Conservation (phyloP, 768 basidiomycete genomes). For the Mycena kentingensis region DNA sequence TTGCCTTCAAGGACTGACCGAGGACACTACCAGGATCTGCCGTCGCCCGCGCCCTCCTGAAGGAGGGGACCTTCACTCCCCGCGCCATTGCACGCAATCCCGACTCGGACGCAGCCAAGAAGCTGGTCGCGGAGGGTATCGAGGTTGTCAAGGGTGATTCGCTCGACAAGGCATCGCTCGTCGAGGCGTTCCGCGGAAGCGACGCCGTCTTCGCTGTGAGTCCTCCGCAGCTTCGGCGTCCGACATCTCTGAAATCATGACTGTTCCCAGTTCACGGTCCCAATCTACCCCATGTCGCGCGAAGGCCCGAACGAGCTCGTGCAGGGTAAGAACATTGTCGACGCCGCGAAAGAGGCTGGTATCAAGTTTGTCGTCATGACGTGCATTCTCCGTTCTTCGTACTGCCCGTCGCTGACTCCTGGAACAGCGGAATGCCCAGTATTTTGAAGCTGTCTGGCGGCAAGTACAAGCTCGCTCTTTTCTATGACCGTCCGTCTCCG, state of each 20-base stretch:
- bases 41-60: slow-evolving; percentile 3
- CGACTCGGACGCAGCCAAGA: slow-evolving; percentile 2
- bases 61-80: slow-evolving; percentile 12
- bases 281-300: background rate
- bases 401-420: background rate
- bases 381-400: background rate
- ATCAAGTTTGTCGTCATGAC: background rate
- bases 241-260: background rate
- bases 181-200: slow-evolving; percentile 1
- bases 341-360: background rate
- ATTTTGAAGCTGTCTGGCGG: background rate
- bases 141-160: slow-evolving; percentile 7
- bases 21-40: slow-evolving; percentile 29
- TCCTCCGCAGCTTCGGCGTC: background rate
- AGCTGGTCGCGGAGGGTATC: background rate
- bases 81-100: slow-evolving; percentile 8
- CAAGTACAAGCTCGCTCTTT: background rate
- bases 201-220: slow-evolving; percentile 12
- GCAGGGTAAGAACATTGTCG: background rate
- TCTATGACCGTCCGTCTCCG: background rate
- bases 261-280: background rate
- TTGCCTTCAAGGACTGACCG: no score
- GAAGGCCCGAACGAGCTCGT: background rate
- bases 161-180: slow-evolving; percentile 4
- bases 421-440: background rate